Percentiles rank a stretch among this genome's conserved stretches.
These are phyloP conservation scores for Rhizopogon salebrosus DNA, from an alignment of 768 basidiomycete species.

Conservation along the genomic window DNA sequence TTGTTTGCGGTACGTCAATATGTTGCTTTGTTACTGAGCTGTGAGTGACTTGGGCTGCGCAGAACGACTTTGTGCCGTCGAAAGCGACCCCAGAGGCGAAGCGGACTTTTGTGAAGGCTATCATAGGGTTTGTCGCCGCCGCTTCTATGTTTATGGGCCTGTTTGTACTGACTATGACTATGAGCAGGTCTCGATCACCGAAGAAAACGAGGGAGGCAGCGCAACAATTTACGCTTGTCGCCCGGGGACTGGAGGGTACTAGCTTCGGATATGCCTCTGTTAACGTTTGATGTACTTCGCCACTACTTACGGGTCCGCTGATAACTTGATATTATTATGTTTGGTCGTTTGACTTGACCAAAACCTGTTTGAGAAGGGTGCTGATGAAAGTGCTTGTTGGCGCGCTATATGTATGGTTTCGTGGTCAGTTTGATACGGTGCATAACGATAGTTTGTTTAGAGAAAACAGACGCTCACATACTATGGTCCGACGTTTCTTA, in stretches of 20 bases:
- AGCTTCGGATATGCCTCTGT: conserved; percentile 80
- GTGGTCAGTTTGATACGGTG: background rate
- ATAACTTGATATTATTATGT: no score
- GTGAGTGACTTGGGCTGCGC: background rate
- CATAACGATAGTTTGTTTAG: background rate
- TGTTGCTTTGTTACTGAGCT: conserved; percentile 3
- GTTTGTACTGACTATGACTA: background rate
- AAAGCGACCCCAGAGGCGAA: conserved; percentile 74
- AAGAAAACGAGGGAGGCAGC: conserved; percentile 78
- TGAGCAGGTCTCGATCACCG: conserved; percentile 60
- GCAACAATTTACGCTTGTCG: conserved; percentile 82
- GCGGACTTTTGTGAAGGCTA: conserved; percentile 68
- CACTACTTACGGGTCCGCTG: no score
- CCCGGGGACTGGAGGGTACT: conserved; percentile 79
- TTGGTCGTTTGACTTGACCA: background rate
- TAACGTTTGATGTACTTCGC: conserved; percentile 39
- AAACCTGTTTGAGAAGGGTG: no score
- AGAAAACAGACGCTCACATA: no score
- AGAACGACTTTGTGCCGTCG: conserved; percentile 73
- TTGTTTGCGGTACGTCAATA: conserved; percentile 51
- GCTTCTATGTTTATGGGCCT: background rate
- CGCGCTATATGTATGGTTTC: background rate
- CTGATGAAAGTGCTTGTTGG: no score
- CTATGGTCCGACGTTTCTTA: no score
- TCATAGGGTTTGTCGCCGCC: conserved; percentile 48